Evolutionary conservation across 73 alveolate genomes (phyloP).

Genomic region (Paramecium sexaurelia): DNA sequence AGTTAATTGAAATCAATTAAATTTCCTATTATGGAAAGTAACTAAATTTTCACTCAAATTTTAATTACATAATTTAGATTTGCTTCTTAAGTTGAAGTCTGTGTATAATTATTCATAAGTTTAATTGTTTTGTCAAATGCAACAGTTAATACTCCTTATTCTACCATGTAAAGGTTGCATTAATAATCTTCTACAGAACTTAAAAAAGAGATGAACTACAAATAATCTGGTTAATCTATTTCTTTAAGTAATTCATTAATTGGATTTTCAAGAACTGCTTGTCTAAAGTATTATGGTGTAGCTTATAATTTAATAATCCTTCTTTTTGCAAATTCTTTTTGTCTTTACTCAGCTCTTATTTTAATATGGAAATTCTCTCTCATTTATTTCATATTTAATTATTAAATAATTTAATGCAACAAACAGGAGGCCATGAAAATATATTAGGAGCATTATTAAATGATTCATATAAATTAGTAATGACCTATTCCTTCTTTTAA

Average conservation of each 20-base stretch:
- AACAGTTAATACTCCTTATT: neutral
- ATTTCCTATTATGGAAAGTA: slow-evolving; percentile 18
- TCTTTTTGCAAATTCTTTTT: slow-evolving; percentile 25
- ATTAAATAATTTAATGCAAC: neutral
- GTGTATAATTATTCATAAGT: neutral
- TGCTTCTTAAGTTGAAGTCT: neutral
- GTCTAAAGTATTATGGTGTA: neutral
- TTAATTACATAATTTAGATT: slow-evolving; percentile 3
- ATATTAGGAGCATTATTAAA: neutral
- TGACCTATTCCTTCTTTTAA: slow-evolving; percentile 73
- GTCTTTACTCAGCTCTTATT: slow-evolving; percentile 6
- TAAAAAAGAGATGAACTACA: slow-evolving; percentile 39
- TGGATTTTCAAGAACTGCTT: neutral
- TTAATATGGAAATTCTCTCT: slow-evolving; percentile 41
- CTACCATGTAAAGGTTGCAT: neutral
- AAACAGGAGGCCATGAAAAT: neutral
- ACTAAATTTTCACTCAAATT: slow-evolving; percentile 8
- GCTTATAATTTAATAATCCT: neutral
- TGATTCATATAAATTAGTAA: slow-evolving; percentile 3
- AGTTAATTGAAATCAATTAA: neutral
- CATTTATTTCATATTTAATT: neutral
- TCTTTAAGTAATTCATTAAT: neutral
- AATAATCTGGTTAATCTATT: neutral
- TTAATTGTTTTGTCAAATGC: neutral
- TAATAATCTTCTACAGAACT: neutral